Conservation (phyloP, 257 asterid genomes). For the Solanum gracilifrons region DNA sequence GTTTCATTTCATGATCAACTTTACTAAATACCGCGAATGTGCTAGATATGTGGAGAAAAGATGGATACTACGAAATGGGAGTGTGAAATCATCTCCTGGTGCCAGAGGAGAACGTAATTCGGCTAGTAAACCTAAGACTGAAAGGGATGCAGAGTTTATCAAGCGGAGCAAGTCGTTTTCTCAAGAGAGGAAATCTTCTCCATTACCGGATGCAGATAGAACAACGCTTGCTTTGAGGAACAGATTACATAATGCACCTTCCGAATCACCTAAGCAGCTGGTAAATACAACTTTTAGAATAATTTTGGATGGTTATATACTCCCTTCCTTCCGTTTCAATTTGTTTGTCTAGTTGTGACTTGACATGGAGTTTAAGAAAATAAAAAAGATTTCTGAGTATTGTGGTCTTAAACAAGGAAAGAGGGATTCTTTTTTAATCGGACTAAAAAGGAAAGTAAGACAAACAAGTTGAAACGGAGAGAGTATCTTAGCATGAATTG, state of each 20-base stretch:
- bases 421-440: neutral
- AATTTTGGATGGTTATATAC: neutral
- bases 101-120: constrained; percentile 4
- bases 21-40: neutral
- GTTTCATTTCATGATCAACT: neutral
- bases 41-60: constrained; percentile 31
- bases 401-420: neutral
- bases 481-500: neutral
- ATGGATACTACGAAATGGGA: constrained; percentile 19
- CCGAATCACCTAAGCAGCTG: constrained; percentile 2
- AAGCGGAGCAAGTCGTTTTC: neutral
- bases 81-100: neutral
- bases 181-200: constrained; percentile 4
- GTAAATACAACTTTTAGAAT: constrained; percentile 1
- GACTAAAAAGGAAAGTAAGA: neutral
- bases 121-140: neutral
- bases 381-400: neutral
- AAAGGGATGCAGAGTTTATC: neutral
- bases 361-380: neutral
- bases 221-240: neutral
- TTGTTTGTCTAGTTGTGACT: neutral
- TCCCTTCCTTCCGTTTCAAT: neutral
- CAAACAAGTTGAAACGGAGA: neutral
- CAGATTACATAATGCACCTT: neutral
- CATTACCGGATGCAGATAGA: neutral